These are phyloP conservation scores for Austropuccinia psidii DNA, from an alignment of 1,284 basidiomycete genomes.

Conservation along the genomic window DNA sequence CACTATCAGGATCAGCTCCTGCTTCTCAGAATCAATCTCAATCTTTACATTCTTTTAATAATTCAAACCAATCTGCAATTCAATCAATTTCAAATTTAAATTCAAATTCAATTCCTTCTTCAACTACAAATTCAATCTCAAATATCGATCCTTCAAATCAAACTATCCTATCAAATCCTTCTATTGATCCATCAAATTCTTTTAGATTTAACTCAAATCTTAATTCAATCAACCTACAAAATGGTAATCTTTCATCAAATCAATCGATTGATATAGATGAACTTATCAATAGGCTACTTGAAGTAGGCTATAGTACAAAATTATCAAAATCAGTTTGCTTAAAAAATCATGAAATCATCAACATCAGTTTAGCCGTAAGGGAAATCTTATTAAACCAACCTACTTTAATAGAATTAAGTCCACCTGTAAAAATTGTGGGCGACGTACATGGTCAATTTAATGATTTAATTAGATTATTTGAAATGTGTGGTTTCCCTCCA, in stretches of 20 bases:
- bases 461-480: constrained; percentile 94
- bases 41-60: background rate
- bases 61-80: background rate
- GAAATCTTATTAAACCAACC: constrained; percentile 96
- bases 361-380: constrained; percentile 90
- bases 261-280: constrained; percentile 84
- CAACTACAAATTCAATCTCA: background rate
- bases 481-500: constrained; percentile 99
- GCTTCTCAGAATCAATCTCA: background rate
- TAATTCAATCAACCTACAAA: background rate
- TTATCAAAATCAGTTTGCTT: constrained; percentile 92
- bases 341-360: constrained; percentile 92
- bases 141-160: background rate
- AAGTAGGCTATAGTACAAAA: constrained; percentile 96
- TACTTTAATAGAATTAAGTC: constrained; percentile 92
- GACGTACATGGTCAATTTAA: constrained; percentile 99
- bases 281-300: constrained; percentile 92
- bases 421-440: constrained; percentile 98
- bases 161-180: background rate
- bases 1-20: too few species aligned
- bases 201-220: background rate
- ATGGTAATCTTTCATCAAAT: constrained; percentile 38
- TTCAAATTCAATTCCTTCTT: background rate
- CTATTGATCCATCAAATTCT: background rate
- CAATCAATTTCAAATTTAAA: background rate